A percentile compares a stretch with the other conserved stretches of the same genome.
Conservation (phyloP, 1,284 basidiomycete genomes). For the Ganoderma sinense region DNA sequence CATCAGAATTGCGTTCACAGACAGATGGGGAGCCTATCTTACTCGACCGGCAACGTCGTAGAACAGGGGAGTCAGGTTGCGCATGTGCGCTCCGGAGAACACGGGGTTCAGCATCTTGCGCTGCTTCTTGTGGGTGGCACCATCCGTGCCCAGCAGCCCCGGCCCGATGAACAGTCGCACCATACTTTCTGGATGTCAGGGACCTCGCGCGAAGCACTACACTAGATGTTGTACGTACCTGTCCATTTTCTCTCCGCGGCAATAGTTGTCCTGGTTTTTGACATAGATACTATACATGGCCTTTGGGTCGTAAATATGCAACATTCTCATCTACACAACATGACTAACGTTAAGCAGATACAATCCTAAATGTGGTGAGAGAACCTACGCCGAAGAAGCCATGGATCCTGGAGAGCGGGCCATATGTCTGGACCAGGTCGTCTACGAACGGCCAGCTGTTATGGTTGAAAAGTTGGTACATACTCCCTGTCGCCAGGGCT, state of each 20-base stretch:
- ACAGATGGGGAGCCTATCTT: not conserved
- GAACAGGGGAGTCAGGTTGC: conserved; percentile 34
- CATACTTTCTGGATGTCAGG: not conserved
- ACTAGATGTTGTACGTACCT: not conserved
- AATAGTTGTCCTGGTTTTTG: conserved; percentile 40
- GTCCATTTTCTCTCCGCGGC: conserved; percentile 16
- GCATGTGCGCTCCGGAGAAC: conserved; percentile 37
- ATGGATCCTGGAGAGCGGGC: not conserved
- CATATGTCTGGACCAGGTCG: conserved; percentile 1
- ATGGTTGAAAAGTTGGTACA: conserved; percentile 3
- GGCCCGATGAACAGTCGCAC: conserved; percentile 10
- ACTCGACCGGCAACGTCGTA: conserved; percentile 33
- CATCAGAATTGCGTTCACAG: not conserved
- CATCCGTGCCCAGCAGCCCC: conserved; percentile 12
- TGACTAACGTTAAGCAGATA: not conserved
- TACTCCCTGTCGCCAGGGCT: conserved; percentile 1
- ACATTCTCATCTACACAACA: conserved; percentile 16
- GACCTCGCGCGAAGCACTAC: not conserved
- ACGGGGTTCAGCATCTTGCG: conserved; percentile 40
- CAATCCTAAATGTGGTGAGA: not conserved
- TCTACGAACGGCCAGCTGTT: conserved; percentile 4
- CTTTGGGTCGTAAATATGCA: conserved; percentile 35
- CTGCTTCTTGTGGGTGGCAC: conserved; percentile 31
- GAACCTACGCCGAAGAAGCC: conserved; percentile 8
- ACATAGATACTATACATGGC: conserved; percentile 39